These are phyloP conservation scores for Saccharomycopsis microspora DNA, from an alignment of 805 yeast genomes.

Conservation along the genomic window DNA sequence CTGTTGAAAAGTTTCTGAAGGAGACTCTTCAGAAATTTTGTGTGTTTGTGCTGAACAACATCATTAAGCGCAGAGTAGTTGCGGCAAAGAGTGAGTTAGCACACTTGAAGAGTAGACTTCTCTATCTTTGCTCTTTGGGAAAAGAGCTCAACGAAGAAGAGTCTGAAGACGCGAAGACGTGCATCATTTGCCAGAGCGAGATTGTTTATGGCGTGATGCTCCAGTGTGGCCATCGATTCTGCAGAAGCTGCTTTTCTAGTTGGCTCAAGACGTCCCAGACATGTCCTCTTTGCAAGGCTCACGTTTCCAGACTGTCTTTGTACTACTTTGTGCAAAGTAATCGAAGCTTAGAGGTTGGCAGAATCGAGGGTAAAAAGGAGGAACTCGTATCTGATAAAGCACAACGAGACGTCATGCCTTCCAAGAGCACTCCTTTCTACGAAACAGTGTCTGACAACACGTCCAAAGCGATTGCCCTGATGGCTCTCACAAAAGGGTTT, in stretches of 20 bases:
- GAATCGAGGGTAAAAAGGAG: slow-evolving; percentile 23
- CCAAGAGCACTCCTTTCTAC: slow-evolving; percentile 14
- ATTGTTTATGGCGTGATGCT: slow-evolving; percentile 73
- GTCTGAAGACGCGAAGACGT: slow-evolving; percentile 34
- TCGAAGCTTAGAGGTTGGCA: slow-evolving; percentile 37
- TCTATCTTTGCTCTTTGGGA: slow-evolving; percentile 37
- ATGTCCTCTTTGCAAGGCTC: slow-evolving; percentile 78
- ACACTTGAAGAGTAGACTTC: slow-evolving; percentile 29
- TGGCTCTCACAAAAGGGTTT: slow-evolving; percentile 37
- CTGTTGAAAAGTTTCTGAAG: background rate
- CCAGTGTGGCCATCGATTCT: slow-evolving; percentile 87
- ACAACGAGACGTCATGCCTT: background rate
- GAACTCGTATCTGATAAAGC: background rate
- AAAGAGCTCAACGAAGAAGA: slow-evolving; percentile 17
- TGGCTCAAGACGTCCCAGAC: slow-evolving; percentile 48
- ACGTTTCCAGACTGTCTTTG: slow-evolving; percentile 37
- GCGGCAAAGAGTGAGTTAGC: slow-evolving; percentile 18
- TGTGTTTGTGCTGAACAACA: slow-evolving; percentile 9
- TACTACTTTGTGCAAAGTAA: slow-evolving; percentile 59
- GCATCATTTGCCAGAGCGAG: slow-evolving; percentile 68
- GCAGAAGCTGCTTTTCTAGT: slow-evolving; percentile 63
- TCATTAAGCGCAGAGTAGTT: slow-evolving; percentile 15
- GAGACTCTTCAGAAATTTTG: background rate
- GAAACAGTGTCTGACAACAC: slow-evolving; percentile 29
- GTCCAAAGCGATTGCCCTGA: slow-evolving; percentile 34